phyloP scores from a whole-genome alignment of 2,329 filamentous ascomycete species.

The Neonectria punicea region DNA sequence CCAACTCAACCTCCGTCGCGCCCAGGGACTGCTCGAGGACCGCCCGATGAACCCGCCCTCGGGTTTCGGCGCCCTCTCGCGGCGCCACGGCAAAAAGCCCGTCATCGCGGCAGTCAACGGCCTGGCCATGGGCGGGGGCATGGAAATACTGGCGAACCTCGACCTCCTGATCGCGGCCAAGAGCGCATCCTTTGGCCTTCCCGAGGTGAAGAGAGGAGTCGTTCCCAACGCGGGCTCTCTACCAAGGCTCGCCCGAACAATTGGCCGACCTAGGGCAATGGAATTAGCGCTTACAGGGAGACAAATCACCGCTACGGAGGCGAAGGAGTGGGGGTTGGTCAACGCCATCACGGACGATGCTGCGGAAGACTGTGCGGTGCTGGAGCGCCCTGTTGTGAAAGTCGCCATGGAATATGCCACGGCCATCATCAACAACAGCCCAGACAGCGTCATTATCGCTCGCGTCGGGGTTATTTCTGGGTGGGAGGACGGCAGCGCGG shows the following conservation, averaged over 20 bases:
- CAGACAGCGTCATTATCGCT: slow-evolving; percentile 76
- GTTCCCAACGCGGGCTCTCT: slow-evolving; percentile 77
- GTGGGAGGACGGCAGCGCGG: slow-evolving; percentile 73
- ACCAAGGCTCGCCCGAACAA: slow-evolving; percentile 70
- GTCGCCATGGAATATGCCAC: slow-evolving; percentile 68
- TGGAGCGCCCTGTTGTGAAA: slow-evolving; percentile 55
- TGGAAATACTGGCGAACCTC: slow-evolving; percentile 79
- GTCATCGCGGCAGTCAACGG: slow-evolving; percentile 82
- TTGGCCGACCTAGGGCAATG: slow-evolving; percentile 74
- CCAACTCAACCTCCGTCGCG: slow-evolving; percentile 36
- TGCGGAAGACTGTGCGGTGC: slow-evolving; percentile 42
- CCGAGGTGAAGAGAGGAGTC: slow-evolving; percentile 78
- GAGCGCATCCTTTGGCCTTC: slow-evolving; percentile 71
- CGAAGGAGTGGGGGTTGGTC: slow-evolving; percentile 72
- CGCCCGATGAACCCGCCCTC: slow-evolving; percentile 41
- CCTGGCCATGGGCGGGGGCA: slow-evolving; percentile 77
- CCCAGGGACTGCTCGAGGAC: slow-evolving; percentile 35
- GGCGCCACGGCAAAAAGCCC: slow-evolving; percentile 76
- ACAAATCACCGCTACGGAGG: slow-evolving; percentile 65
- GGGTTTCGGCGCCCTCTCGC: slow-evolving; percentile 74
- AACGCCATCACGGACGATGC: slow-evolving; percentile 65
- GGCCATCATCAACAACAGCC: slow-evolving; percentile 71
- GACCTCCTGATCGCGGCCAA: slow-evolving; percentile 75
- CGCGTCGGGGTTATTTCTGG: slow-evolving; percentile 75
- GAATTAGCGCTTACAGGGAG: slow-evolving; percentile 75